These are phyloP conservation scores for Rhynchosporium agropyri DNA, from an alignment of 2,329 filamentous ascomycete species.

Conservation along the genomic window DNA sequence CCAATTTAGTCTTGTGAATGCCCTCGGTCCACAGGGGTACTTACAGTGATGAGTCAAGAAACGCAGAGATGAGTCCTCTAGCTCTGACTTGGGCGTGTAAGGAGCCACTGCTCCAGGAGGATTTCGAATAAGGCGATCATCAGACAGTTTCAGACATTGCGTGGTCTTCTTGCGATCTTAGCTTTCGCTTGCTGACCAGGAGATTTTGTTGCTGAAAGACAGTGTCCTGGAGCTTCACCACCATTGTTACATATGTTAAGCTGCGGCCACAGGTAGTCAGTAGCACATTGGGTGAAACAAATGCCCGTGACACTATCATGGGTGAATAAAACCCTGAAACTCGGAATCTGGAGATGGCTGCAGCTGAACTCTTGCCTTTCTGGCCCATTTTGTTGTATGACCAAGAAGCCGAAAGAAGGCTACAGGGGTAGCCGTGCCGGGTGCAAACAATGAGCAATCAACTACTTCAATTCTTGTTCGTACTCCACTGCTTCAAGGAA, in stretches of 20 bases:
- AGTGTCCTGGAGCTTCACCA: conserved; percentile 10
- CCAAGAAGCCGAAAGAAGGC: background rate
- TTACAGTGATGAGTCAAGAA: conserved; percentile 34
- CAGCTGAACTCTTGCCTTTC: conserved; percentile 11
- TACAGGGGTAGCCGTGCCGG: conserved; percentile 1
- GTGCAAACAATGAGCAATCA: too few species aligned
- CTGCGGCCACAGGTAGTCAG: conserved; percentile 9
- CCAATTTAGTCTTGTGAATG: conserved; percentile 25
- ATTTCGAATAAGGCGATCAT: conserved; percentile 16
- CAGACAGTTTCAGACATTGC: conserved; percentile 2
- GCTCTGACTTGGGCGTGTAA: conserved; percentile 23
- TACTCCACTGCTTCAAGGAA: too few species aligned
- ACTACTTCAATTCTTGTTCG: too few species aligned
- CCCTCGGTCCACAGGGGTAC: conserved; percentile 5
- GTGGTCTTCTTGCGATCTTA: conserved; percentile 14
- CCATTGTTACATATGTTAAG: conserved; percentile 12
- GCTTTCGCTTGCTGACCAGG: conserved; percentile 10
- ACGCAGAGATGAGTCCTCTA: conserved; percentile 28
- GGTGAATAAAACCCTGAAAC: background rate
- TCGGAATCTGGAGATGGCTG: conserved; percentile 22
- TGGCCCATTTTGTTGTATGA: background rate
- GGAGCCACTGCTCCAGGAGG: conserved; percentile 28
- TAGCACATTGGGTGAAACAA: conserved; percentile 8
- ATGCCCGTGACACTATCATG: background rate
- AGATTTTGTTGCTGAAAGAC: conserved; percentile 7